Conservation (phyloP, 306 rosid genomes). For the Arachis stenosperma region DNA sequence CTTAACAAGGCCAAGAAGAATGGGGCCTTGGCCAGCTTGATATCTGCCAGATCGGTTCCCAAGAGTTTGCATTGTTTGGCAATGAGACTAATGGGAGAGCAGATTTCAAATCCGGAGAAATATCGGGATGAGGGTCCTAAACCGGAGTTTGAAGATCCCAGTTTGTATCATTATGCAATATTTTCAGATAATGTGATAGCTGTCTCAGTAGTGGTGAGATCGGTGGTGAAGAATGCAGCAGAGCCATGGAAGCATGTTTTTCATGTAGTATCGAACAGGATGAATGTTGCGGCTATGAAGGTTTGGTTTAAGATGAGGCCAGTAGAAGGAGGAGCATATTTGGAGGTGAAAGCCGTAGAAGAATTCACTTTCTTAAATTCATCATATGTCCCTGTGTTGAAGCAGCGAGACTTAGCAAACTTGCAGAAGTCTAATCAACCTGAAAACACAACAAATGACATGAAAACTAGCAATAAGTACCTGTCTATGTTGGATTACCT, state of each 20-base stretch:
- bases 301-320: constrained; percentile 99
- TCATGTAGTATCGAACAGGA: constrained; percentile 88
- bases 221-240: constrained; percentile 80
- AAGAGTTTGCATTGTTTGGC: constrained; percentile 98
- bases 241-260: constrained; percentile 98
- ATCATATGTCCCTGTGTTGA: constrained; percentile 78
- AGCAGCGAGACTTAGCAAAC: constrained; percentile 68
- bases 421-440: constrained; percentile 58
- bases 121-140: constrained; percentile 74
- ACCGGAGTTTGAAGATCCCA: constrained; percentile 89
- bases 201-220: constrained; percentile 90
- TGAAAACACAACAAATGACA: constrained; percentile 58
- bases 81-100: constrained; percentile 94
- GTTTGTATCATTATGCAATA: constrained; percentile 90
- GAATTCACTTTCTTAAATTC: constrained; percentile 81
- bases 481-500: constrained; percentile 81
- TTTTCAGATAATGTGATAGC: constrained; percentile 95
- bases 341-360: constrained; percentile 90
- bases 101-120: constrained; percentile 78
- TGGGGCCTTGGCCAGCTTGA: constrained; percentile 84
- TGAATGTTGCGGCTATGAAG: constrained; percentile 98
- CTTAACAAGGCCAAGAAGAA: constrained; percentile 95
- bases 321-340: constrained; percentile 73
- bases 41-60: constrained; percentile 87
- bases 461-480: constrained; percentile 59